phyloP scores from a whole-genome alignment of 2,329 filamentous ascomycete species.

The Paraphoma sp. region DNA sequence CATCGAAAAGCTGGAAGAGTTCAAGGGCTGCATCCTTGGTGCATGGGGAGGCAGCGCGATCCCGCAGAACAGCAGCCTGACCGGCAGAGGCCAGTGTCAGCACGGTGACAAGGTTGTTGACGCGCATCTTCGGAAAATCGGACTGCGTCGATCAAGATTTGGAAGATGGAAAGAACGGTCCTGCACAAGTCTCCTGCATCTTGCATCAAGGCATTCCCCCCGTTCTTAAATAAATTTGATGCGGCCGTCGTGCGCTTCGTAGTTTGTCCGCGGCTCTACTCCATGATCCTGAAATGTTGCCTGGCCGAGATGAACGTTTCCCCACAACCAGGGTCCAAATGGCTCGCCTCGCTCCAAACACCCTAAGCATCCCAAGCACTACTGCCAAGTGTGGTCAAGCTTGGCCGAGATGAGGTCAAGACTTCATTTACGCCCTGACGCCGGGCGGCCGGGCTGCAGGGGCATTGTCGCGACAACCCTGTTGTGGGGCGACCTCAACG shows the following conservation, averaged over 20 bases:
- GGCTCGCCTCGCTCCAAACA: conserved; percentile 6
- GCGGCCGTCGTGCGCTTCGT: too few species aligned
- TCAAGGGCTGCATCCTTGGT: conserved; percentile 13
- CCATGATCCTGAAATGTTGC: conserved; percentile 4
- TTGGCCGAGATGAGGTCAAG: conserved; percentile 7
- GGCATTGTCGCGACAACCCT: background rate
- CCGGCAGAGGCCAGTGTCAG: conserved; percentile 14
- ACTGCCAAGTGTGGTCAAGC: conserved; percentile 25
- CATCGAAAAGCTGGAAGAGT: conserved; percentile 11
- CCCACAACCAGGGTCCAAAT: background rate
- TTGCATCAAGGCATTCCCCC: background rate
- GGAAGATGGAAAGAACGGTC: too few species aligned
- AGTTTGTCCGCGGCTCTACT: background rate
- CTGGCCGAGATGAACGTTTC: background rate
- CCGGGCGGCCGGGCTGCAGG: background rate
- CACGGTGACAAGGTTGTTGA: background rate
- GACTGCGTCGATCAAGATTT: background rate
- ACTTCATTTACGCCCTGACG: background rate
- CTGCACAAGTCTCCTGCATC: background rate
- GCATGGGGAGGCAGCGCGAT: conserved; percentile 10
- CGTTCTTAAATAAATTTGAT: too few species aligned
- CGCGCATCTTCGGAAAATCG: background rate
- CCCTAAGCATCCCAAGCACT: conserved; percentile 25
- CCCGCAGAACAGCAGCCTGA: conserved; percentile 9
- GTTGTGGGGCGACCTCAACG: background rate